Base-by-base conservation (phyloP, 2,329 filamentous ascomycete species). In the Penicillium expansum region DNA sequence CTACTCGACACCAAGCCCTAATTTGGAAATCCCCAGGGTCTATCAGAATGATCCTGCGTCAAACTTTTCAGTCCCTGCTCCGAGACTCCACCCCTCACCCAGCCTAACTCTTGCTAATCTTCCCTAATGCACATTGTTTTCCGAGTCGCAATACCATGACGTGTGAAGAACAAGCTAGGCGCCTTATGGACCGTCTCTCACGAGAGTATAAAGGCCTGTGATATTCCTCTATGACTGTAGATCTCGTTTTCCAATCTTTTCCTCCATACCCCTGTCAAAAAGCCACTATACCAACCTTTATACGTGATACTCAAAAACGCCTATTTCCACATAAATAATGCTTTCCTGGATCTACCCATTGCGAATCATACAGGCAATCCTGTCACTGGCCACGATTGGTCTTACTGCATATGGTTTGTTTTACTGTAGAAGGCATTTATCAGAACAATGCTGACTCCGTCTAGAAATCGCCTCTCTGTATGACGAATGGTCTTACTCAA, bases 401-500 rank as follows among this genome's bases (percentile, higher is more conserved):
- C 44, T 66, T 20, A 63, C 62, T 11, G 62, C 64, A 51, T 67
- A 61, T 24, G 57, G 63, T 63, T 27, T 9, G 62, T 65, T 30
- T 44, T 10, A 35, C 37, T 2, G 32, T 41, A 4, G 10, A 54
- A 14, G 13, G 22, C 0, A 4, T 39, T 5, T 8, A 18, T 2
- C 11, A 24, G 22, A 24, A 13, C 9, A 10, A 5, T 8, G 24
- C 61, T 62, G 35, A 63, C 47, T 20, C 9, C 0, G 14, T n/a
- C 20, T 39, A 66, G 63, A 65, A 39, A 62, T 66, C 13, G 63
- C 52, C 16, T 59, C 61, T 4, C 55, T 66, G 6, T 62, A 64
- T 33, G 57, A 62, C 37, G 10, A 52, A 45, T 64, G 62, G 62
- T 65, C 64, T 29, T 67, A 66, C 63, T 65, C 63, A 8, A 67